phyloP scores from a whole-genome alignment of 768 basidiomycete species.

The Jaapia argillacea region DNA sequence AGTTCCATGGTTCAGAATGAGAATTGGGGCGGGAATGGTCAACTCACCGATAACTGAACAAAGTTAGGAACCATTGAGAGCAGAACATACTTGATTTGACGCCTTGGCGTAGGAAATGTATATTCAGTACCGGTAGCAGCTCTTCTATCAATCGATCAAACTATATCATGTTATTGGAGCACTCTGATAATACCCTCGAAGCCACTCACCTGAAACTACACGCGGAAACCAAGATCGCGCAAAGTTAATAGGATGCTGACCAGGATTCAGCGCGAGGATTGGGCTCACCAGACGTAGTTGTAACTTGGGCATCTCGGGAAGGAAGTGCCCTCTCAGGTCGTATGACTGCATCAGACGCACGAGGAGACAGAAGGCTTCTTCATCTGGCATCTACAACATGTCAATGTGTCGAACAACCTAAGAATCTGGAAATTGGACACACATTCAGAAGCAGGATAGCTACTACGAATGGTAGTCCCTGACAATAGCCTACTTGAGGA shows the following conservation, averaged over 20 bases:
- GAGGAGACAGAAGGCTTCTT: conserved; percentile 94
- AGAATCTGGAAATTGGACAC: conserved; percentile 15
- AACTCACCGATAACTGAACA: conserved; percentile 87
- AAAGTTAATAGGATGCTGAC: too few species aligned
- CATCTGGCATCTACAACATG: conserved; percentile 85
- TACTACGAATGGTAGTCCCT: conserved; percentile 93
- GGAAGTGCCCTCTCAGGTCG: conserved; percentile 89
- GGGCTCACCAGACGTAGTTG: conserved; percentile 76
- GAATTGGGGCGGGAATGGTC: background rate
- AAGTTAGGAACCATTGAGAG: conserved; percentile 96
- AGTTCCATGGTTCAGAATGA: background rate
- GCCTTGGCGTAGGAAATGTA: conserved; percentile 90
- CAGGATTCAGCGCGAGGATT: too few species aligned
- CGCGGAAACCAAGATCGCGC: too few species aligned
- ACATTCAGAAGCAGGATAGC: conserved; percentile 91
- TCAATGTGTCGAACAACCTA: background rate
- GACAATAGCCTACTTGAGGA: conserved; percentile 93
- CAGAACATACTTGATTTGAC: conserved; percentile 98
- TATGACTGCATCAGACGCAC: conserved; percentile 96
- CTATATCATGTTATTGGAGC: conserved; percentile 30
- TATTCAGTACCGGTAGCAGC: conserved; percentile 80
- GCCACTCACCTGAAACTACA: too few species aligned
- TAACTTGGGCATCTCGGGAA: conserved; percentile 98
- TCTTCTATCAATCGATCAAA: conserved; percentile 95
- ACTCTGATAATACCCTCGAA: too few species aligned